phyloP scores from a whole-genome alignment of 1,139 yeast species.

The Yamadazyma friedrichii region DNA sequence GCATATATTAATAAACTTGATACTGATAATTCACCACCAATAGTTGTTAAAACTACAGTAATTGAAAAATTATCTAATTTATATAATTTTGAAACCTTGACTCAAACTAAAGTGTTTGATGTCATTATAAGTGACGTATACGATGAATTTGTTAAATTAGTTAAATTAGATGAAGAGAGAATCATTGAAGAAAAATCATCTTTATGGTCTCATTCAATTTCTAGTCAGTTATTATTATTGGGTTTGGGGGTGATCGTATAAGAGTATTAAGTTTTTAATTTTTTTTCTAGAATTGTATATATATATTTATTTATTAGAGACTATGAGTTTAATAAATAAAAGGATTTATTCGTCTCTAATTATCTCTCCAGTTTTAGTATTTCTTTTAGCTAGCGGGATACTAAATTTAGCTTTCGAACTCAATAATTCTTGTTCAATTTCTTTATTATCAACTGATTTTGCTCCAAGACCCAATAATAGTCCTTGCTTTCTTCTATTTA shows the following conservation, averaged over 20 bases:
- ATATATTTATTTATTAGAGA: background rate
- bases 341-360: slow-evolving; percentile 5
- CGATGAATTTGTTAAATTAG: slow-evolving; percentile 54
- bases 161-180: slow-evolving; percentile 49
- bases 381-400: slow-evolving; percentile 69
- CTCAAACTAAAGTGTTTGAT: slow-evolving; percentile 53
- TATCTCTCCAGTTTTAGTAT: slow-evolving; percentile 9
- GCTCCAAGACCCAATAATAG: slow-evolving; percentile 47
- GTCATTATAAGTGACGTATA: slow-evolving; percentile 57
- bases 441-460: slow-evolving; percentile 28
- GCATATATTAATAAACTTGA: slow-evolving; percentile 52
- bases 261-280: too few species aligned
- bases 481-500: slow-evolving; percentile 30
- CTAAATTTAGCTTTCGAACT: slow-evolving; percentile 43
- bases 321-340: background rate
- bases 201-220: slow-evolving; percentile 60
- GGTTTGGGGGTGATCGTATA: slow-evolving; percentile 59
- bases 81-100: slow-evolving; percentile 43
- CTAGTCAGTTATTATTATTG: slow-evolving; percentile 55
- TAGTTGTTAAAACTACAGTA: slow-evolving; percentile 52
- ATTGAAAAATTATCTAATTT: slow-evolving; percentile 60
- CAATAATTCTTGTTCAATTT: slow-evolving; percentile 31
- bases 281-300: slow-evolving; percentile 1
- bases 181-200: slow-evolving; percentile 45
- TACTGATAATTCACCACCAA: slow-evolving; percentile 27